These are phyloP conservation scores for Mycena sp. DNA, from an alignment of 1,284 basidiomycete species.

Conservation along the genomic window DNA sequence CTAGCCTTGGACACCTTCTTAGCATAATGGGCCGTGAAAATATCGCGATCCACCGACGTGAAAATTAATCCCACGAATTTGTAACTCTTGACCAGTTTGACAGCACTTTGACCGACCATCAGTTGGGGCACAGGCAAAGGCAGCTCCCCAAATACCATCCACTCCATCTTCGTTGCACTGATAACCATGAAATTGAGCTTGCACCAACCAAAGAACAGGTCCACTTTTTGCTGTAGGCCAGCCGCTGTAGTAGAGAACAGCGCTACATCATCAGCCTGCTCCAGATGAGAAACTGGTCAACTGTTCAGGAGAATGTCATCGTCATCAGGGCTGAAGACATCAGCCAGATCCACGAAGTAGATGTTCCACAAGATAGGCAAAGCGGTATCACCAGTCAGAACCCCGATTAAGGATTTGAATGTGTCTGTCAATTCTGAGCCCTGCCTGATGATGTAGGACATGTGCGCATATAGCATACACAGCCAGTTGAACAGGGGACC, in stretches of 20 bases:
- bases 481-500: constrained; percentile 46
- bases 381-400: constrained; percentile 42
- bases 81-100: not conserved
- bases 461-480: not conserved
- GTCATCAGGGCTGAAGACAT: not conserved
- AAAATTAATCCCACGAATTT: constrained; percentile 26
- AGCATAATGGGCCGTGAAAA: constrained; percentile 31
- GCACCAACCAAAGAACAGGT: constrained; percentile 31
- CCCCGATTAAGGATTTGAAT: constrained; percentile 36
- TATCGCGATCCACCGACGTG: constrained; percentile 7
- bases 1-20: constrained; percentile 32
- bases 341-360: constrained; percentile 37
- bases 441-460: constrained; percentile 38
- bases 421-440: constrained; percentile 13
- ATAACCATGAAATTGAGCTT: constrained; percentile 35
- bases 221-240: too few species aligned
- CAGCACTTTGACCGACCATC: not conserved
- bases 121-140: not conserved
- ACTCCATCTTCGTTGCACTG: constrained; percentile 33
- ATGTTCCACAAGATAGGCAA: constrained; percentile 45
- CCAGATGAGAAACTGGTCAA: constrained; percentile 33
- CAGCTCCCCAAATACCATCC: constrained; percentile 27
- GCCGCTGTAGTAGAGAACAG: constrained; percentile 33
- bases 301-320: constrained; percentile 34
- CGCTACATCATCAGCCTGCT: constrained; percentile 43